A percentile compares a stretch with the other conserved stretches of the same genome.
These are phyloP conservation scores for Celoporthe dispersa DNA, from an alignment of 2,329 filamentous ascomycete species.

Conservation along the genomic window DNA sequence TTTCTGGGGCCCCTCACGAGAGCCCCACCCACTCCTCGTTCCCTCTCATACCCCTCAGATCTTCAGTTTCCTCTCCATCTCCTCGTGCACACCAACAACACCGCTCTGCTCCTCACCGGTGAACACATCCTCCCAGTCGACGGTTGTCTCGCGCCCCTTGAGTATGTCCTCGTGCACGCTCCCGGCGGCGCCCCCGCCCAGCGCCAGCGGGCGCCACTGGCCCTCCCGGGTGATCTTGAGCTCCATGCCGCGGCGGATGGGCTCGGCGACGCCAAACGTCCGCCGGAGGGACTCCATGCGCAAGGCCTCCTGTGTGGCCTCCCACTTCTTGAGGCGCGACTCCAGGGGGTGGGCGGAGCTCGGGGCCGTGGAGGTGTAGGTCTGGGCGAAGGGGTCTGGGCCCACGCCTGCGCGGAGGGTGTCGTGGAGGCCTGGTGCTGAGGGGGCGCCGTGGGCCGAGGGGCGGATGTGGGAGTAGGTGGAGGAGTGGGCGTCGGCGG, in stretches of 20 bases:
- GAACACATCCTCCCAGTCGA: constrained; percentile 95
- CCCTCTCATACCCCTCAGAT: constrained; percentile 56
- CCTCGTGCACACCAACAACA: constrained; percentile 78
- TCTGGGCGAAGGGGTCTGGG: constrained; percentile 56
- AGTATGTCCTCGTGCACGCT: constrained; percentile 90
- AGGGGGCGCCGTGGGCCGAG: constrained; percentile 74
- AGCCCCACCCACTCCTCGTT: neutral
- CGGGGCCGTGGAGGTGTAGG: constrained; percentile 49
- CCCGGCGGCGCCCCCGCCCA: constrained; percentile 63
- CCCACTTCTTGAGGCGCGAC: constrained; percentile 86
- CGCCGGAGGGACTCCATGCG: constrained; percentile 89
- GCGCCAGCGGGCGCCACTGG: constrained; percentile 76
- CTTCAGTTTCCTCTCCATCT: constrained; percentile 91
- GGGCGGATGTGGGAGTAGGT: constrained; percentile 64
- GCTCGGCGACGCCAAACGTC: constrained; percentile 90
- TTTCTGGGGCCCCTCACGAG: neutral
- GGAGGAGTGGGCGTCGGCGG: constrained; percentile 67
- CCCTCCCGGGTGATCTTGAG: constrained; percentile 82
- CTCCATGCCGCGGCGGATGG: constrained; percentile 92
- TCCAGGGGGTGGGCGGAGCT: constrained; percentile 86
- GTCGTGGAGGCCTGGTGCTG: constrained; percentile 91
- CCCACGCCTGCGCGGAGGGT: constrained; percentile 84
- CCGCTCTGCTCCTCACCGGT: constrained; percentile 75
- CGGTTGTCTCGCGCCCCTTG: constrained; percentile 73
- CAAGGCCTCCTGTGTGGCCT: constrained; percentile 81